phyloP scores from a whole-genome alignment of 2,329 filamentous ascomycete species.

The Chaetomium olivaceum region DNA sequence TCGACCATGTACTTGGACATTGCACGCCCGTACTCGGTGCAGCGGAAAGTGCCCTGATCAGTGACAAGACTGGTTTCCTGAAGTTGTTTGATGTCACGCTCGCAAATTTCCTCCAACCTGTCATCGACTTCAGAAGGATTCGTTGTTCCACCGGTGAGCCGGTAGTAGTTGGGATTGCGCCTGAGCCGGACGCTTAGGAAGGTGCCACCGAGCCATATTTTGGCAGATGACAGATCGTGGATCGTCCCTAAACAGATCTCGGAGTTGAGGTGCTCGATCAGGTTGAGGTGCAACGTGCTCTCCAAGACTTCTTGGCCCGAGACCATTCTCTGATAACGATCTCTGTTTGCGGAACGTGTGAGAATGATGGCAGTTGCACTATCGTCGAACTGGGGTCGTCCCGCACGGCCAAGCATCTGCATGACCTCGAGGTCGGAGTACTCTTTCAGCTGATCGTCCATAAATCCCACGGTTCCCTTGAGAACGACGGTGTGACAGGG shows the following conservation, averaged over 20 bases:
- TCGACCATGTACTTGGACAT: conserved; percentile 83
- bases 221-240: conserved; percentile 62
- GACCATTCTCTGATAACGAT: conserved; percentile 71
- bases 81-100: conserved; percentile 66
- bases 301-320: conserved; percentile 73
- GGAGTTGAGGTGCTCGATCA: conserved; percentile 83
- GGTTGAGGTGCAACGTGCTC: conserved; percentile 74
- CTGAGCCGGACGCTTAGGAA: conserved; percentile 76
- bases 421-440: conserved; percentile 83
- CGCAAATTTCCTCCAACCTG: conserved; percentile 69
- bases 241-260: conserved; percentile 78
- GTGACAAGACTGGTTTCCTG: conserved; percentile 60
- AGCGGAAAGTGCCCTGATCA: conserved; percentile 50
- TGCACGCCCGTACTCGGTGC: conserved; percentile 72
- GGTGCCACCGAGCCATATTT: conserved; percentile 73
- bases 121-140: conserved; percentile 56
- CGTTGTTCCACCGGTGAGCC: conserved; percentile 43
- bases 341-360: conserved; percentile 64
- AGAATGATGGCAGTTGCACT: conserved; percentile 77
- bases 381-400: conserved; percentile 78
- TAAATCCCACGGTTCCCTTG: conserved; percentile 73
- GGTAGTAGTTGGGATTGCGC: conserved; percentile 71
- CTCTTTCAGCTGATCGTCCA: conserved; percentile 61
- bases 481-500: conserved; percentile 82
- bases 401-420: conserved; percentile 87